Conservation (phyloP, 1,284 basidiomycete species). For the Stereum hirsutum region DNA sequence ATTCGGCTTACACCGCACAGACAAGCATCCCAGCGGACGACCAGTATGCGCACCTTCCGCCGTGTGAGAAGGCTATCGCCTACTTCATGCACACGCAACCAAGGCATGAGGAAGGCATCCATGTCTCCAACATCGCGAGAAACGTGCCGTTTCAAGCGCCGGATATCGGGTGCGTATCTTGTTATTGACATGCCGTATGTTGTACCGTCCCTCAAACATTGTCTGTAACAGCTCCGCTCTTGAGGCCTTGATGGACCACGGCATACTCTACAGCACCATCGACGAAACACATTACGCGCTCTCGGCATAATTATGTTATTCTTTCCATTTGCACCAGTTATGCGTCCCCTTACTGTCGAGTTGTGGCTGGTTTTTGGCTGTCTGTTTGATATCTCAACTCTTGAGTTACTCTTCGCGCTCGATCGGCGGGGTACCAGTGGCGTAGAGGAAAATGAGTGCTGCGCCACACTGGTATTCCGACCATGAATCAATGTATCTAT, state of each 20-base stretch:
- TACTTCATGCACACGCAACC: conserved; percentile 29
- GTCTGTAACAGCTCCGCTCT: conserved; percentile 30
- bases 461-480: too few species aligned
- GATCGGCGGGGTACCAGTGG: too few species aligned
- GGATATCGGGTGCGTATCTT: conserved; percentile 31
- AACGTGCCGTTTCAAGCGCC: conserved; percentile 20
- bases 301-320: conserved; percentile 15
- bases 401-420: too few species aligned
- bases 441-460: too few species aligned
- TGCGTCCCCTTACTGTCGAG: too few species aligned
- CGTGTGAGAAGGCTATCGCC: conserved; percentile 41
- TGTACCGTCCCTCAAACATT: conserved; percentile 1
- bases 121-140: conserved; percentile 35
- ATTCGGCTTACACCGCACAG: conserved; percentile 24
- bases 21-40: conserved; percentile 15
- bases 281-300: conserved; percentile 36
- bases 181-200: neutral
- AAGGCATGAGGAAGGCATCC: conserved; percentile 32
- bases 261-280: conserved; percentile 44
- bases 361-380: too few species aligned
- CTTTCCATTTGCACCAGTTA: too few species aligned
- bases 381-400: too few species aligned
- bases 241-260: conserved; percentile 44
- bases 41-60: conserved; percentile 30
- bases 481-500: too few species aligned